These are phyloP conservation scores for Rhodotorula sp. DNA, from an alignment of 1,284 basidiomycete species.

Conservation along the genomic window DNA sequence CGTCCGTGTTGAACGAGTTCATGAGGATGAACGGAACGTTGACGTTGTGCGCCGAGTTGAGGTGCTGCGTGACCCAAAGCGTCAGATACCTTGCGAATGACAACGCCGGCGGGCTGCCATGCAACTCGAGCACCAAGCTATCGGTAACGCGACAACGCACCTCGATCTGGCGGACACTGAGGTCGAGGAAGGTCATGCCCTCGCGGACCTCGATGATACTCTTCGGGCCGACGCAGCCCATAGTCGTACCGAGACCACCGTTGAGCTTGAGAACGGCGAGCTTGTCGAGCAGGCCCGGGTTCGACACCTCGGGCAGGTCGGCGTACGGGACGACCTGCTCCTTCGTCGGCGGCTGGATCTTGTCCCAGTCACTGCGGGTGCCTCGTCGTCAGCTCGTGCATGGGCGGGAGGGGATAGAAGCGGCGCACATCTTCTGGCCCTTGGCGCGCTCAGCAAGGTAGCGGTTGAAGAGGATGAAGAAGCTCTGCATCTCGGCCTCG, in stretches of 20 bases:
- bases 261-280: slow-evolving; percentile 99
- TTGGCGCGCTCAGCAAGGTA: slow-evolving; percentile 95
- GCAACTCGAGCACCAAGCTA: neutral
- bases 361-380: slow-evolving; percentile 83
- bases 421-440: slow-evolving; percentile 84
- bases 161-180: slow-evolving; percentile 96
- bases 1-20: slow-evolving; percentile 99
- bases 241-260: slow-evolving; percentile 96
- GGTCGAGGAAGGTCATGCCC: slow-evolving; percentile 94
- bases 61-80: slow-evolving; percentile 52
- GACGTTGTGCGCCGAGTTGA: slow-evolving; percentile 62
- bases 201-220: slow-evolving; percentile 54
- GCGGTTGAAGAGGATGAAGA: slow-evolving; percentile 98
- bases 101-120: neutral
- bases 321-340: slow-evolving; percentile 92
- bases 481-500: slow-evolving; percentile 97
- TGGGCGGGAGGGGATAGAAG: no score
- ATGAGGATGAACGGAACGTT: slow-evolving; percentile 98
- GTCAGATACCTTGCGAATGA: no score
- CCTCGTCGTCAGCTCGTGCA: neutral
- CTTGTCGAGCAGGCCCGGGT: slow-evolving; percentile 78
- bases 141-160: slow-evolving; percentile 45
- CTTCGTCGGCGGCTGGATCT: slow-evolving; percentile 88
- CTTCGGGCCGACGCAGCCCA: slow-evolving; percentile 76
- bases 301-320: slow-evolving; percentile 63